Conservation (phyloP, 1,139 yeast species). For the Blastobotrys buckinghamii region DNA sequence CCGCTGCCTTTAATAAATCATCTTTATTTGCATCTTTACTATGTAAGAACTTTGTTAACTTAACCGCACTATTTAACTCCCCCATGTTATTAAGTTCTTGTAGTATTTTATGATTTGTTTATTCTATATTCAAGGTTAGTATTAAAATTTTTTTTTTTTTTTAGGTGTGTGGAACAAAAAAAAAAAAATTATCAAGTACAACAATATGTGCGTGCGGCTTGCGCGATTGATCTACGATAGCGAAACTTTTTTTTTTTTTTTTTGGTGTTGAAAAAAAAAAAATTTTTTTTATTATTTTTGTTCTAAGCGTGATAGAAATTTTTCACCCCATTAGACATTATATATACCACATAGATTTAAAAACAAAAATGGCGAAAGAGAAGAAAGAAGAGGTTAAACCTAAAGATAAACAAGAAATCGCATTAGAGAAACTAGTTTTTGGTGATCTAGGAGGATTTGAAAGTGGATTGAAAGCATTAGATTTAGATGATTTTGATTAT, state of each 20-base stretch:
- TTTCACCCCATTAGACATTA: background rate
- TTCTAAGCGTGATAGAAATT: too few species aligned
- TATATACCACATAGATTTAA: background rate
- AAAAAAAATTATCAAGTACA: background rate
- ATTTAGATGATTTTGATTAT: slow-evolving; percentile 31
- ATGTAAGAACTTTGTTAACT: slow-evolving; percentile 58
- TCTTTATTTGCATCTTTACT: slow-evolving; percentile 44
- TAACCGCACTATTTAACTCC: slow-evolving; percentile 45
- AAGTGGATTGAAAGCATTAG: slow-evolving; percentile 52
- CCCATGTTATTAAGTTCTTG: too few species aligned
- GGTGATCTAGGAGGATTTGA: slow-evolving; percentile 85
- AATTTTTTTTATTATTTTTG: too few species aligned
- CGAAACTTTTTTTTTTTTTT: background rate
- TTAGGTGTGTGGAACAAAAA: background rate
- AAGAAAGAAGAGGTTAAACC: slow-evolving; percentile 2
- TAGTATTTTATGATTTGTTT: too few species aligned
- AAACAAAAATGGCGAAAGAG: slow-evolving; percentile 1
- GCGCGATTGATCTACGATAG: background rate
- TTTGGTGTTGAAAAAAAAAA: background rate
- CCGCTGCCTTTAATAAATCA: slow-evolving; percentile 40
- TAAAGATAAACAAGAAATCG: slow-evolving; percentile 77
- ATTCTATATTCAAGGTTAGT: too few species aligned
- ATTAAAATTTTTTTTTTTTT: slow-evolving; percentile 1
- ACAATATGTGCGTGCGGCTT: slow-evolving; percentile 4
- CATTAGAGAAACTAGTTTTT: slow-evolving; percentile 77